Base-by-base conservation (phyloP, 2,329 filamentous ascomycete species). In the Colletotrichum noveboracense region DNA sequence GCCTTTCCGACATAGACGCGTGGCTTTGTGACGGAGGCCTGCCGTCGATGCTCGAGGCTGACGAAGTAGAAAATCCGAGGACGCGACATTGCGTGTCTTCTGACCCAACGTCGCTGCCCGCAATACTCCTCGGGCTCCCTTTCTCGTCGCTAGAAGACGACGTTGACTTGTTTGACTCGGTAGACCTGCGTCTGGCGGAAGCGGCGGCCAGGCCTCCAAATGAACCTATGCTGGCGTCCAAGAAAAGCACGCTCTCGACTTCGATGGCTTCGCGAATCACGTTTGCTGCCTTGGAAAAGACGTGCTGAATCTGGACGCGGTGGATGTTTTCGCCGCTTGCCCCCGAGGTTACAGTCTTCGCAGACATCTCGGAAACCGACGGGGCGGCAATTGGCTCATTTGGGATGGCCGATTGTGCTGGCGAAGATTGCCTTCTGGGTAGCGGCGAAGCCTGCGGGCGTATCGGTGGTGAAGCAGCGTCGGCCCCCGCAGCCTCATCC, bases 281-380 rank as follows among this genome's bases (percentile, higher is more conserved):
- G 30, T 84, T 84, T 14, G 87, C 84, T 7, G 88, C 88, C n/a
- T 86, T 87, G 0, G 84, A 84, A 62, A 88, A 87, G 2, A 88
- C 76, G 5, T 79, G 56, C 64, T 4, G 80, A 78, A 74, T 80
- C 8, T 38, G 30, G 9, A 6, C n/a, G 0, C n/a, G 32, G 0
- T 43, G 61, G 0, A 24, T 43, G 13, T 26, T 32, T 1, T 21
- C n/a, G 21, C 34, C 0, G 24, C 32, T 32, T 0, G 61, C 14
- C 21, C 21, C 34, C 8, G 61, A 64, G 2, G 2, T 5, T 0
- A 26, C 3, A 1, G 61, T 24, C 5, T 36, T 64, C 2, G 14
- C 34, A 6, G 60, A 34, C 4, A 9, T 7, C 18, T 36, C 30
- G 1, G 60, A 32, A 14, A 38, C 18, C 2, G 30, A 36, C 4